These are phyloP conservation scores for Fraxinus greggii DNA, from an alignment of 305 asterid species.

Conservation along the genomic window DNA sequence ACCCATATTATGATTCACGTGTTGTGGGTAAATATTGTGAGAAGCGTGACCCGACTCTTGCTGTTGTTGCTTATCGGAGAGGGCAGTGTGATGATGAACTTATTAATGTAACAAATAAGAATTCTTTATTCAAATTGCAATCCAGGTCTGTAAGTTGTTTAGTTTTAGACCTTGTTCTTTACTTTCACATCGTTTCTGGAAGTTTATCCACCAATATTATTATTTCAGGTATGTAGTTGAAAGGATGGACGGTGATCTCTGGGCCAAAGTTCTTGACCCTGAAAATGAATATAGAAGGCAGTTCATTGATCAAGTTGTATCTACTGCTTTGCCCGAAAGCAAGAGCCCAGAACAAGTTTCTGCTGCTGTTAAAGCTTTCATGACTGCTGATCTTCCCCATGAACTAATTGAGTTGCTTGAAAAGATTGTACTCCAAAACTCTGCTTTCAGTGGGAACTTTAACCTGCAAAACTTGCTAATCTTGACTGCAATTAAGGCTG, in stretches of 20 bases:
- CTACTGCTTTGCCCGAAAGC: conserved; percentile 99
- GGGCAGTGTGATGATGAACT: conserved; percentile 99
- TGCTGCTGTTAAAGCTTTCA: conserved; percentile 98
- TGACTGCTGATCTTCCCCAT: conserved; percentile 99
- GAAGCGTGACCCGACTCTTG: conserved; percentile 99
- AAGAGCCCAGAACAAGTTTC: conserved; percentile 99
- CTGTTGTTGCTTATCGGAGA: conserved; percentile 98
- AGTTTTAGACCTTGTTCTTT: conserved; percentile 16
- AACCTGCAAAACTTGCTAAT: conserved; percentile 91
- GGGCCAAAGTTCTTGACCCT: conserved; percentile 94
- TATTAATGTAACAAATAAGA: conserved; percentile 88
- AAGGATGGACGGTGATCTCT: conserved; percentile 96
- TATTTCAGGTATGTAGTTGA: conserved; percentile 86
- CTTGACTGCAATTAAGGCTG: conserved; percentile 96
- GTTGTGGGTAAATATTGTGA: conserved; percentile 99
- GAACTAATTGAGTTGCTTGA: conserved; percentile 97
- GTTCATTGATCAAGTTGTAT: conserved; percentile 98
- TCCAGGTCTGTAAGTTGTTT: conserved; percentile 67
- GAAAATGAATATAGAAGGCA: conserved; percentile 97
- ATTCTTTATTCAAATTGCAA: conserved; percentile 93
- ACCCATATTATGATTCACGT: conserved; percentile 96
- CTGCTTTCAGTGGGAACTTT: conserved; percentile 97
- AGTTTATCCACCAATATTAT: conserved; percentile 21
- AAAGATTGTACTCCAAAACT: conserved; percentile 95
- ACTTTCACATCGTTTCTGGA: conserved; percentile 6